A percentile compares a stretch with the other conserved stretches of the same genome.
These are phyloP conservation scores for Ottelia alismoides DNA, from an alignment of 106 monocot genomes.

Conservation along the genomic window DNA sequence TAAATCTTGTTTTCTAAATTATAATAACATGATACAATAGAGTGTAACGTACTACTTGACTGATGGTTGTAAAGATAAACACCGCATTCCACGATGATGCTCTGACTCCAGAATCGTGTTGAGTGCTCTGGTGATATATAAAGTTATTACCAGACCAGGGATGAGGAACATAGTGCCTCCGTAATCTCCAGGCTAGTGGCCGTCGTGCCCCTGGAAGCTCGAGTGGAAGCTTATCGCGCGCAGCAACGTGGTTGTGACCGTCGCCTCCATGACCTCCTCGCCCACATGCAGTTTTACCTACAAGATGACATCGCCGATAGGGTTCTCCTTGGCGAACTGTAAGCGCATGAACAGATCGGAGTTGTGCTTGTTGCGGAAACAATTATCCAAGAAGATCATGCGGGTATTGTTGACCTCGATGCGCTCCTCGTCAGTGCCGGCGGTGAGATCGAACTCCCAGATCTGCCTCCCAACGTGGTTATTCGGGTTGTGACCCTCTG, in stretches of 20 bases:
- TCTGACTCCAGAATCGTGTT: constrained; percentile 46
- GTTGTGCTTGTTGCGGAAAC: too few species aligned
- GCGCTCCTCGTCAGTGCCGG: too few species aligned
- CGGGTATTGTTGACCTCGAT: too few species aligned
- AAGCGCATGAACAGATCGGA: too few species aligned
- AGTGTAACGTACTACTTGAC: too few species aligned
- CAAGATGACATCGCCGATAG: constrained; percentile 22
- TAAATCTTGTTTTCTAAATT: too few species aligned
- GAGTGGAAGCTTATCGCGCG: constrained; percentile 42
- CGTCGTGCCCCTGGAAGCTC: constrained; percentile 68
- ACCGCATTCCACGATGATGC: constrained; percentile 51
- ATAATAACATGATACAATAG: too few species aligned
- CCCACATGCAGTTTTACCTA: constrained; percentile 33
- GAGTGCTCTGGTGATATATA: constrained; percentile 29
- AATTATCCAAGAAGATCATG: too few species aligned
- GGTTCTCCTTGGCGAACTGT: constrained; percentile 67
- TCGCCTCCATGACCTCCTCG: constrained; percentile 50
- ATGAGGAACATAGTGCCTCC: constrained; percentile 77
- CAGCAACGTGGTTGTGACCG: constrained; percentile 30
- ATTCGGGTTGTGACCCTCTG: too few species aligned
- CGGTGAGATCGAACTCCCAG: too few species aligned
- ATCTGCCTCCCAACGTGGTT: too few species aligned
- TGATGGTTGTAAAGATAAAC: constrained; percentile 83
- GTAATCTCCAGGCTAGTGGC: constrained; percentile 86
- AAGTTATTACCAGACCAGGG: constrained; percentile 55